Base-by-base conservation (phyloP, 2,329 filamentous ascomycete species). In the Calonectria naviculata region DNA sequence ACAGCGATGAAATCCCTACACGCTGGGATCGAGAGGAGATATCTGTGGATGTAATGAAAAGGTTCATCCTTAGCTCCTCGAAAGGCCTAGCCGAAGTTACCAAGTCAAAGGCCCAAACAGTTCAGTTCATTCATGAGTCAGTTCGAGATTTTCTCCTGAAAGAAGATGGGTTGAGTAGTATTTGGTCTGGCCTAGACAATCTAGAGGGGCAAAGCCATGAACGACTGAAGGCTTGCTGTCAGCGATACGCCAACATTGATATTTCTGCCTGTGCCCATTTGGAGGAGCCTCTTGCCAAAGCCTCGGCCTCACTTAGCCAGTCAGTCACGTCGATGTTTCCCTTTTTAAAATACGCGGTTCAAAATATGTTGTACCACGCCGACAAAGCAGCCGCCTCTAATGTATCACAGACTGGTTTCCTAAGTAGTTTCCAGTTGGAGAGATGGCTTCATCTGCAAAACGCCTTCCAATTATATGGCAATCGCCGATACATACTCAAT, bases 111-210 rank as follows among this genome's bases (percentile, higher is more conserved):
- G 9, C 10, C 15, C n/a, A 44, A 15, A 65, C 34, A 4, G 34
- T 54, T 42, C 62, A 65, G 21, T 65, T 65, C 24, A 65, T 65
- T 31, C 62, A 65, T 15, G 46, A 65, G 46, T 65, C 46, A 1
- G 46, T 65, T 15, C 36, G 19, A 2, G 46, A 54, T 36, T 65
- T 65, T 12, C 44, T 65, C 15, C 31, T 65, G 1, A 65, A 56
- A 19, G 52, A 19, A 21, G n/a, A 38, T 12, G 52, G 52, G 9
- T 31, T 56, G 3, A 29, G n/a, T 9, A 56, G 31, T 9, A 38
- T 56, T 15, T 56, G 52, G 52, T 31, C 52, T 5, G 34, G 38
- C 21, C 13, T 56, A 19, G 52, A 56, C 2, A 36, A 56, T 26
- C 15, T 56, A 4, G 29, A 56, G 31, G 52, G 52, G 5, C 29